Evolutionary conservation across 225 moss, liverwort and hornwort genomes (phyloP).

Genomic region (Bryoerythrophyllum caledonicum): DNA sequence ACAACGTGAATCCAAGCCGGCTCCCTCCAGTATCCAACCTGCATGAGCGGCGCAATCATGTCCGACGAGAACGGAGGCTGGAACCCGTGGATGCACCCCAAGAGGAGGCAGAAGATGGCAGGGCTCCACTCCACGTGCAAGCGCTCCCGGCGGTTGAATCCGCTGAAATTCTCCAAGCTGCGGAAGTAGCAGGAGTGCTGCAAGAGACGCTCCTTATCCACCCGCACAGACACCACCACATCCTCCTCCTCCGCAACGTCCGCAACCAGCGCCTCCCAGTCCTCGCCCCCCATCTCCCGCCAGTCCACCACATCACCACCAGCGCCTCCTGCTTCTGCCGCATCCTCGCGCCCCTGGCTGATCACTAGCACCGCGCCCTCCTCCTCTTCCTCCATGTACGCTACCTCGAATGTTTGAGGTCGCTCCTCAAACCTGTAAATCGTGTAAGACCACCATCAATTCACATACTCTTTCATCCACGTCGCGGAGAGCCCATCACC

Average conservation of each 20-base stretch:
- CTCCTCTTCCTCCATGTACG: too few species aligned
- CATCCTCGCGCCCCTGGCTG: too few species aligned
- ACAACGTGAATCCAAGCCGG: background rate
- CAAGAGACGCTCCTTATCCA: slow-evolving; percentile 30
- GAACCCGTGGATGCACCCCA: slow-evolving; percentile 52
- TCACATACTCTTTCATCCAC: too few species aligned
- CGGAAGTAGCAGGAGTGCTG: slow-evolving; percentile 42
- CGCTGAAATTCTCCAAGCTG: too few species aligned
- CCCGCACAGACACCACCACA: slow-evolving; percentile 20
- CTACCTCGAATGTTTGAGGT: too few species aligned
- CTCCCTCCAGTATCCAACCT: slow-evolving; percentile 24
- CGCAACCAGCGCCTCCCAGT: slow-evolving; percentile 34
- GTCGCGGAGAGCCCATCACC: too few species aligned
- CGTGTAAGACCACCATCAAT: too few species aligned
- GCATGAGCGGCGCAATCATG: slow-evolving; percentile 42
- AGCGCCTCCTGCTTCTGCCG: too few species aligned
- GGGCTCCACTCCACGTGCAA: slow-evolving; percentile 11
- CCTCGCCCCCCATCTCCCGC: slow-evolving; percentile 27
- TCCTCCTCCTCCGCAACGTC: background rate
- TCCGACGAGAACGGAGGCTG: slow-evolving; percentile 31
- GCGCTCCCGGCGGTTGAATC: too few species aligned
- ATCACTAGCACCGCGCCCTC: too few species aligned
- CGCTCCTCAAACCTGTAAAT: too few species aligned
- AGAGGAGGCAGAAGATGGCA: slow-evolving; percentile 34
- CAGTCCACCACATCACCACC: slow-evolving; percentile 4